Evolutionary conservation across 179 eudicot species (phyloP).

Genomic region (Corrigiola litoralis): DNA sequence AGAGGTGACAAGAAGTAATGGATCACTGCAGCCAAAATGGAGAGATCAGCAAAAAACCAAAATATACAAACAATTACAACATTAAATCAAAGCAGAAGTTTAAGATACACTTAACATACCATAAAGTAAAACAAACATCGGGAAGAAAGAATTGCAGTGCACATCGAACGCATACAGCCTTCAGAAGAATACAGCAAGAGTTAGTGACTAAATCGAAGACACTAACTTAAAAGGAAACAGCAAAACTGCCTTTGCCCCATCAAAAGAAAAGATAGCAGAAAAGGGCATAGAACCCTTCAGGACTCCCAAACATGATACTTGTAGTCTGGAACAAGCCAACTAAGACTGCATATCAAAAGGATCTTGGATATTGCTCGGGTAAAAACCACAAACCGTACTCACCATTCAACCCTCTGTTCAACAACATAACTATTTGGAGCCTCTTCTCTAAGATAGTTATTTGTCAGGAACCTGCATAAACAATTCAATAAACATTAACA

Average conservation of each 20-base stretch:
- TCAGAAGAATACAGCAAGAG: constrained; percentile 23
- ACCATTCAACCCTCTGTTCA: constrained; percentile 99
- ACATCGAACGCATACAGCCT: constrained; percentile 99
- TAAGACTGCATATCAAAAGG: no score
- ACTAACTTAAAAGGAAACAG: not conserved
- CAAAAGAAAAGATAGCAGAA: not conserved
- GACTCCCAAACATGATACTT: not conserved
- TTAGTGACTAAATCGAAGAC: constrained; percentile 10
- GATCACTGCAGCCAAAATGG: constrained; percentile 55
- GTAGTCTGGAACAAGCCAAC: not conserved
- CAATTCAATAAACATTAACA: not conserved
- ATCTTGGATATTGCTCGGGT: not conserved
- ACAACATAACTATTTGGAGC: constrained; percentile 93
- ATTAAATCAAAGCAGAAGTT: not conserved
- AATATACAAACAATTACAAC: no score
- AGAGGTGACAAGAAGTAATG: constrained; percentile 95
- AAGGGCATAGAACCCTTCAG: not conserved
- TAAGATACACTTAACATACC: constrained; percentile 41
- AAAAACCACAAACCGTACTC: constrained; percentile 31
- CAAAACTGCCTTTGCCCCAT: not conserved
- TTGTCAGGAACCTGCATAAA: constrained; percentile 75
- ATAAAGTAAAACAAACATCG: constrained; percentile 82
- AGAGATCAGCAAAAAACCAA: constrained; percentile 12
- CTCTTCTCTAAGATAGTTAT: constrained; percentile 92
- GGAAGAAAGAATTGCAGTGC: constrained; percentile 99